A percentile compares a stretch with the other conserved stretches of the same genome.
Evolutionary conservation across 371 early-diverging fungal species (phyloP).

Genomic region (Mucor circinelloides): DNA sequence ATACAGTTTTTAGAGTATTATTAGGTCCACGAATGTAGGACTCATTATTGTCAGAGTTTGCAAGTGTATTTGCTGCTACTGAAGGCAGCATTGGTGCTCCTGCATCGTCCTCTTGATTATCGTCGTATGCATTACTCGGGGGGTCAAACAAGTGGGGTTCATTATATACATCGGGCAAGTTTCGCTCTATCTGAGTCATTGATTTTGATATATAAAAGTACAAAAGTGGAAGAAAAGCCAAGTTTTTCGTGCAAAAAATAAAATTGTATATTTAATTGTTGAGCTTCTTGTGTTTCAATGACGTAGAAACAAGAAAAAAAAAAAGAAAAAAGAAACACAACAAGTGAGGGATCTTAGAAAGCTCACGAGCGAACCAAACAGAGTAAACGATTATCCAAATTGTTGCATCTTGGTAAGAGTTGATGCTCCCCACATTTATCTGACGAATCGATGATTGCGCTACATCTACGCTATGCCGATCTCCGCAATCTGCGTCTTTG

Average conservation of each 20-base stretch:
- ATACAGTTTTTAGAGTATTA: conserved; percentile 37
- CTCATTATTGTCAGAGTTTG: not conserved
- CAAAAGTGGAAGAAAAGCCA: not conserved
- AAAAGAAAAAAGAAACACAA: not conserved
- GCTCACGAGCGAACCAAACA: not conserved
- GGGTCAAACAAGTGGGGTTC: conserved; percentile 13
- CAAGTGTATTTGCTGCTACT: not conserved
- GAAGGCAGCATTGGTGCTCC: conserved; percentile 13
- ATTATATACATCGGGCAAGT: conserved; percentile 9
- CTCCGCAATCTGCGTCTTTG: not conserved
- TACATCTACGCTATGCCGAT: not conserved
- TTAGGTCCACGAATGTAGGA: conserved; percentile 37
- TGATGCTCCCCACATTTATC: not conserved
- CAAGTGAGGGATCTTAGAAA: not conserved
- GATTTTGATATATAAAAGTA: not conserved
- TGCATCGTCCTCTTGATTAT: not conserved
- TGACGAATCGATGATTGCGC: not conserved
- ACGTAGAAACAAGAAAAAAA: not conserved
- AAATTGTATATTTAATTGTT: not conserved
- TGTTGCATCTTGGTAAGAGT: not conserved
- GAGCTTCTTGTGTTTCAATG: not conserved
- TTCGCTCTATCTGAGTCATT: not conserved
- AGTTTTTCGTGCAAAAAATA: not conserved
- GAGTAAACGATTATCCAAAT: not conserved
- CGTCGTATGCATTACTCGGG: not conserved